These are phyloP conservation scores for Rhynchosporium graminicola DNA, from an alignment of 2,329 filamentous ascomycete species.

Conservation along the genomic window DNA sequence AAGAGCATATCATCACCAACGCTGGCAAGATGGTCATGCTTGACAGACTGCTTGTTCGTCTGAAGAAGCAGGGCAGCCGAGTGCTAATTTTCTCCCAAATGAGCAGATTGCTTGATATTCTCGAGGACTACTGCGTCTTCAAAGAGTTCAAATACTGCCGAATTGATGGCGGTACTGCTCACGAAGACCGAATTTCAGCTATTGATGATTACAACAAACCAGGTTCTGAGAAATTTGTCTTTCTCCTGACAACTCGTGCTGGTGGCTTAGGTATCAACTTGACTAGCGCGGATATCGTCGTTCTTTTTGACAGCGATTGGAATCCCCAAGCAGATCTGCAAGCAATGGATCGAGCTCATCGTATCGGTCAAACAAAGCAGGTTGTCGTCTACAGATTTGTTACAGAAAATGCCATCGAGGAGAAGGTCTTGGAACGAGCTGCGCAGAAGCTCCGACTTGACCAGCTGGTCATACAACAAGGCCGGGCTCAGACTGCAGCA, in stretches of 20 bases:
- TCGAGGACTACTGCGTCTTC: slow-evolving; percentile 98
- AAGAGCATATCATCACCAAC: slow-evolving; percentile 92
- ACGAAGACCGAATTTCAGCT: slow-evolving; percentile 94
- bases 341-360: slow-evolving; percentile 97
- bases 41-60: slow-evolving; percentile 82
- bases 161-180: slow-evolving; percentile 94
- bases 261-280: slow-evolving; percentile 97
- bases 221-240: slow-evolving; percentile 93
- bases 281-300: slow-evolving; percentile 91
- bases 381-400: slow-evolving; percentile 96
- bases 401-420: slow-evolving; percentile 96
- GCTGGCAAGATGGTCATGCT: slow-evolving; percentile 97
- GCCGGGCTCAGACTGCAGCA: slow-evolving; percentile 83
- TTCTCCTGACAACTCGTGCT: slow-evolving; percentile 90
- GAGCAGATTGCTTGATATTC: slow-evolving; percentile 93
- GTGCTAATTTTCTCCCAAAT: slow-evolving; percentile 99
- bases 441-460: slow-evolving; percentile 96
- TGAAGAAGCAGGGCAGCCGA: slow-evolving; percentile 84
- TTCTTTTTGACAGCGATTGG: slow-evolving; percentile 98
- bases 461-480: slow-evolving; percentile 97
- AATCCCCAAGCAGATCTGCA: slow-evolving; percentile 98
- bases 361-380: slow-evolving; percentile 98
- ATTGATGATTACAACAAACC: slow-evolving; percentile 99
- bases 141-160: slow-evolving; percentile 93
- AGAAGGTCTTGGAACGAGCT: slow-evolving; percentile 94